phyloP scores from a whole-genome alignment of 257 asterid genomes.

The Ajuga chamaepitys region DNA sequence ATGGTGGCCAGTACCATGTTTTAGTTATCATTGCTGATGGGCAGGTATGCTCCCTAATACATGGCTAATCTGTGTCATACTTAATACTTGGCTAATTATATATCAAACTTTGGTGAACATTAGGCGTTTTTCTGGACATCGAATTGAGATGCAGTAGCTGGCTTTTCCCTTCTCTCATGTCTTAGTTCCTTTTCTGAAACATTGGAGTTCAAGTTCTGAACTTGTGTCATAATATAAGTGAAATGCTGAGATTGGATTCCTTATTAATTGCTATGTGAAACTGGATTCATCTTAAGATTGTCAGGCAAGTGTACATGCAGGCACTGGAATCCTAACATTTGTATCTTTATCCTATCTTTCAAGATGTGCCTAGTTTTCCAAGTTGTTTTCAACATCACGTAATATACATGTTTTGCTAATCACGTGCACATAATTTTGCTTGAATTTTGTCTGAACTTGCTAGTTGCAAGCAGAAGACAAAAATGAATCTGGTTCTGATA shows the following conservation, averaged over 20 bases:
- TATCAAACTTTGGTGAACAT: background rate
- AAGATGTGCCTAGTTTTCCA: background rate
- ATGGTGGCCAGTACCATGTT: conserved; percentile 83
- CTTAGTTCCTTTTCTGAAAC: background rate
- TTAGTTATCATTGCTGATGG: conserved; percentile 85
- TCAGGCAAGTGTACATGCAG: background rate
- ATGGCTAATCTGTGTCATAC: background rate
- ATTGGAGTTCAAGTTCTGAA: background rate
- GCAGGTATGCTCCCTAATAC: conserved; percentile 42
- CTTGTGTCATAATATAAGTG: background rate
- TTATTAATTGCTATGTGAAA: background rate
- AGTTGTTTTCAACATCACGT: background rate
- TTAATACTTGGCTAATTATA: no score
- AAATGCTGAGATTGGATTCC: background rate
- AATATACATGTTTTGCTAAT: background rate
- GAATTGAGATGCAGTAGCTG: background rate
- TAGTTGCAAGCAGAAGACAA: background rate
- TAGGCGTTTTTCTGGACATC: background rate
- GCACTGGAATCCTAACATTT: background rate
- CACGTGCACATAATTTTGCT: background rate
- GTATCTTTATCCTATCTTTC: background rate
- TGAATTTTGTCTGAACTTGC: background rate
- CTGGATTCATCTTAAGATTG: background rate
- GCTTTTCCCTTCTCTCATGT: background rate
- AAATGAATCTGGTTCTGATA: background rate